These are phyloP conservation scores for Tubosaeta sp. DNA, from an alignment of 768 basidiomycete species.

Conservation along the genomic window DNA sequence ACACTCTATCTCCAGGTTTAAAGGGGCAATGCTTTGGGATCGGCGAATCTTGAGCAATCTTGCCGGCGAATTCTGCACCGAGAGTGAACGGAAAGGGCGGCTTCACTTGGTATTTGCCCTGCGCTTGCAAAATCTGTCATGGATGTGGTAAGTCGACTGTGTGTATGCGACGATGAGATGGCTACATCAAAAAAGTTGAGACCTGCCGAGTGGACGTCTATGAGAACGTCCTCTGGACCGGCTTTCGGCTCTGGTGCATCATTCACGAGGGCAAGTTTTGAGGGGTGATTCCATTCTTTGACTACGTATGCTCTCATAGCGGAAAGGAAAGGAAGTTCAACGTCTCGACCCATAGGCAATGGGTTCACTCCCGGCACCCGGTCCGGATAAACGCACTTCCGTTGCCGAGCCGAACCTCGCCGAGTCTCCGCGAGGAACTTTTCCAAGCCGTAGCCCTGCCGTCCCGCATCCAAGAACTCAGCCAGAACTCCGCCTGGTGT, in stretches of 20 bases:
- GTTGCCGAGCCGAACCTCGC: background rate
- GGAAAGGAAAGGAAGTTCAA: background rate
- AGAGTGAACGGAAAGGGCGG: conserved; percentile 83
- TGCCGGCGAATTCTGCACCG: conserved; percentile 84
- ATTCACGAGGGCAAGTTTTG: conserved; percentile 49
- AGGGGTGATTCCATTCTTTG: conserved; percentile 63
- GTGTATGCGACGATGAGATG: conserved; percentile 4
- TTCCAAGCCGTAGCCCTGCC: too few relatives aligned
- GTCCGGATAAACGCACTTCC: background rate
- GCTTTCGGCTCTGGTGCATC: conserved; percentile 56
- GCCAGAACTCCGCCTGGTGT: background rate
- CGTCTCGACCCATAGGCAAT: too few relatives aligned
- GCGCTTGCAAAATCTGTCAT: conserved; percentile 71
- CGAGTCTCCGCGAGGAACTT: too few relatives aligned
- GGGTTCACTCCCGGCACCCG: too few relatives aligned
- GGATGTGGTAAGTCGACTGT: background rate
- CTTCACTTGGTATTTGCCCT: conserved; percentile 86
- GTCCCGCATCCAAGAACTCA: background rate
- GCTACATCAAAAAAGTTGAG: conserved; percentile 76
- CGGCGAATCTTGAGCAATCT: conserved; percentile 61
- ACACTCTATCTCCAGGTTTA: conserved; percentile 82
- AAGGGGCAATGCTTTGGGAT: conserved; percentile 78
- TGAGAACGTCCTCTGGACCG: conserved; percentile 53
- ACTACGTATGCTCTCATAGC: conserved; percentile 79
- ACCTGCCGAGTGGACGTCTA: conserved; percentile 72